Evolutionary conservation across 2,329 filamentous ascomycete genomes (phyloP), one percentile per base, ranked within the genome.

Genomic region (Fusarium sp.): DNA sequence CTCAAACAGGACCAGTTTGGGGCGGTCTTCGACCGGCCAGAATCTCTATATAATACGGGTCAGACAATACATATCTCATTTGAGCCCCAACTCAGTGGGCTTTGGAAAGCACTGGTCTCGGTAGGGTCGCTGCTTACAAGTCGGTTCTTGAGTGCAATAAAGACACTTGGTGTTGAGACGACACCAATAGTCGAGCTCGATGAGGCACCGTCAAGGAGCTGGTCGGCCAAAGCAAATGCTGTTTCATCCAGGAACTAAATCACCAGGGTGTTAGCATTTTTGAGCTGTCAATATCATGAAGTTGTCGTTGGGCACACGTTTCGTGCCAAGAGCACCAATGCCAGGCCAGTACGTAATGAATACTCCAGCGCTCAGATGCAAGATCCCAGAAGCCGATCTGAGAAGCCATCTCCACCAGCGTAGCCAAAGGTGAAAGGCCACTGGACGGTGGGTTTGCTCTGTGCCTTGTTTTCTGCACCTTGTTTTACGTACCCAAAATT

Each of bases 121-220:
- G 12, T n/a, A 25, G 8, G n/a, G 21, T 10, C 30, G 27, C 8
- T 20, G 32, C 51, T 32, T 42, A 62, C 89, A 72, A 91, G 75
- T 18, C 92, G 79, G 72, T 94, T 94, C 79, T 91, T 92, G 55
- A 94, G 74, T 50, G 91, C 90, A 21, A 95, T 86, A 78, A 94
- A 95, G 2, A 91, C 91, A 77, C 91, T 94, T 12, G 92, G 92
- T 14, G 91, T 87, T 27, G 91, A 93, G 9, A 95, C 85, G 4
- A 94, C 86, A 6, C 87, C 92, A 70, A 95, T 89, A 4, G 81
- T 84, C 30, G 85, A 88, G 12, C 86, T 82, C 4, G 83, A 78
- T 3, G 84, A 88, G 3, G 87, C 84, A 49, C 85, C 89, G 7
- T 87, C 83, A 3, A 95, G 84, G 34, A 96, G 83, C 74, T 92